phyloP scores from a whole-genome alignment of 1,284 basidiomycete genomes.

The Fistulina hepatica region DNA sequence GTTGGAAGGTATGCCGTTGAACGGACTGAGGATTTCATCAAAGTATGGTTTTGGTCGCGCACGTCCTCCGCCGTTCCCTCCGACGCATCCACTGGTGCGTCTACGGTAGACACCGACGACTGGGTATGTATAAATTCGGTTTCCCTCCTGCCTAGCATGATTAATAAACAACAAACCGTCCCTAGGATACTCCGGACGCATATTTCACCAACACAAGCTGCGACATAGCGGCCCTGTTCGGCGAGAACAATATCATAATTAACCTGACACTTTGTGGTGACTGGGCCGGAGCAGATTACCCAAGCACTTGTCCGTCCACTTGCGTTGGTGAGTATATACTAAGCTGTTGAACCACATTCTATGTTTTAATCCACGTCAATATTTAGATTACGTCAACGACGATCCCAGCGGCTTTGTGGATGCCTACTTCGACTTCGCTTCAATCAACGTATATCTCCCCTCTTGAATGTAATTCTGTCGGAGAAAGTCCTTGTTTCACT shows the following conservation, averaged over 20 bases:
- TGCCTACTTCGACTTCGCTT: slow-evolving; percentile 14
- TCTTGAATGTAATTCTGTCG: no score
- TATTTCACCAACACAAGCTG: slow-evolving; percentile 35
- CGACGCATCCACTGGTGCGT: slow-evolving; percentile 32
- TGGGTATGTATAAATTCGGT: background rate
- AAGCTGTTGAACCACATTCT: background rate
- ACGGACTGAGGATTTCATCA: slow-evolving; percentile 36
- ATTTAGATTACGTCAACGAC: slow-evolving; percentile 10
- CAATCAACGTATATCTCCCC: slow-evolving; percentile 13
- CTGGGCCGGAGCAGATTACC: slow-evolving; percentile 11
- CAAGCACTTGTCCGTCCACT: background rate
- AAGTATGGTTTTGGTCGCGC: slow-evolving; percentile 52
- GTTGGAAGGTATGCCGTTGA: slow-evolving; percentile 49
- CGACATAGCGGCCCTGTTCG: slow-evolving; percentile 30
- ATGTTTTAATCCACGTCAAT: background rate
- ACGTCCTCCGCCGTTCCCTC: slow-evolving; percentile 30
- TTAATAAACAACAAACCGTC: background rate
- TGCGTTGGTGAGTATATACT: background rate
- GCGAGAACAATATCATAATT: slow-evolving; percentile 29
- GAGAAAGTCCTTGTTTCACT: no score
- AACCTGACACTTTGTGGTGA: slow-evolving; percentile 30
- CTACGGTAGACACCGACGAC: slow-evolving; percentile 19
- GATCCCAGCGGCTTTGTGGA: slow-evolving; percentile 11
- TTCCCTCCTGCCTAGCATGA: background rate
- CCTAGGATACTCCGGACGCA: slow-evolving; percentile 30